Evolutionary conservation across 768 basidiomycete genomes (phyloP), one percentile per base, ranked within the genome.

Genomic region (Fibroporia radiculosa): DNA sequence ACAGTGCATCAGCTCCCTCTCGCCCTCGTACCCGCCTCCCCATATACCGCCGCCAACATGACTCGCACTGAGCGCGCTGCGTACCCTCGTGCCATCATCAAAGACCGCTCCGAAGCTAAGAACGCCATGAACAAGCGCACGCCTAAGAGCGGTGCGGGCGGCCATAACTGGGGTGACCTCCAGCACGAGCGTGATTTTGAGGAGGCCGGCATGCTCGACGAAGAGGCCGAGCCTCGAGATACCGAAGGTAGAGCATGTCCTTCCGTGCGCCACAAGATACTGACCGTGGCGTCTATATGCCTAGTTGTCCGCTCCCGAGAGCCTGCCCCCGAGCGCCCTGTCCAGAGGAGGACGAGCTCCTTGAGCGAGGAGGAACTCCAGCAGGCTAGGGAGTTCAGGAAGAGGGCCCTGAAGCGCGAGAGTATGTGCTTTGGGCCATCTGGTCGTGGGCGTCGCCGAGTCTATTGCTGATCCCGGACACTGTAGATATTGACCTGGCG

Each of bases 91-190:
- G 88, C 87, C 36, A 65, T 87, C 56, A 49, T 74, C 50, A 82
- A 77, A 67, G 87, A 91, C 66, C 83, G 86, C 57, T 85, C 84
- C 13, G 77, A 82, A 68, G 78, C 81, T 58, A 84, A 81, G 66
- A 76, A 80, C 31, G 90, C 89, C 42, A 71, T 82, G 47, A 78
- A 82, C 72, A 74, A 74, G 56, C 75, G 73, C 54, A 54, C 83
- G 47, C 82, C 80, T 66, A 92, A 92, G 68, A 71, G 77, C 49
- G 91, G 91, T 44, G 80, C 77, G 22, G 91, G 91, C 26, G 70
- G 73, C 6, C 80, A 92, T 67, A 91, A 88, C 68, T 95, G 91
- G 91, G 91, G 91, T 48, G 75, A 72, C 44, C 61, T 86, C 50
- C 65, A 63, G 2, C 70, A 86, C 55, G 84, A 90, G 66, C 66